Base-by-base conservation (phyloP, 352 stramenopile species). In the Phytophthora meadii region DNA sequence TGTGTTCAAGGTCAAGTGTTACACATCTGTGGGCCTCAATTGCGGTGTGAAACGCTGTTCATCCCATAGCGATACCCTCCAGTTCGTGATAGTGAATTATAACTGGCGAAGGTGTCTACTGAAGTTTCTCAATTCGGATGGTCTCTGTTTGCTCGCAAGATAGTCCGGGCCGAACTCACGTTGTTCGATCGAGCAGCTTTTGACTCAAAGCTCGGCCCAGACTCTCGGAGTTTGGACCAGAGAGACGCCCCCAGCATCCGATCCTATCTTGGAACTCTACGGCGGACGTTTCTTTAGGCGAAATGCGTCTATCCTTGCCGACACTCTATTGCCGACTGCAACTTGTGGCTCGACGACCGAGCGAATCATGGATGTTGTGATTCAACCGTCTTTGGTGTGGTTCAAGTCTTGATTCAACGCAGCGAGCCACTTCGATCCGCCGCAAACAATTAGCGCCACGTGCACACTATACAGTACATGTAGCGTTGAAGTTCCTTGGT, bases 251-350 rank as follows among this genome's bases (percentile, higher is more conserved):
- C 64, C 64, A 72, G 64, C 64, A 22, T 68, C 64, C 56, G 32
- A 72, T 68, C 64, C 64, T 72, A 72, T 72, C 64, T 56, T 56
- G 37, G 22, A 68, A 54, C 61, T 71, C 63, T 57, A 53, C 48
- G 42, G 56, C 62, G 62, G 48, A 51, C 63, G 56, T 67, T 71
- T 71, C 49, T 71, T 57, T 67, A 51, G 45, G 40, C 45, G 39
- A 67, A 10, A 9, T 8, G 36, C 54, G 54, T 15, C 61, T 70
- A 65, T 70, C 61, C 61, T 54, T 42, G 37, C 34, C 37, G 39
- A 28, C 28, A 41, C 56, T 17, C 27, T 51, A 48, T 49, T 56
- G 17, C 27, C 10, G 28, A n/a, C 14, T 41, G n/a, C 37, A 37
- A 27, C 25, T 42, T 60, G 40, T 60, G 53, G 39, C 19, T 59